Evolutionary conservation across 306 rosid genomes (phyloP).

Genomic region (Casuarina equisetifolia): DNA sequence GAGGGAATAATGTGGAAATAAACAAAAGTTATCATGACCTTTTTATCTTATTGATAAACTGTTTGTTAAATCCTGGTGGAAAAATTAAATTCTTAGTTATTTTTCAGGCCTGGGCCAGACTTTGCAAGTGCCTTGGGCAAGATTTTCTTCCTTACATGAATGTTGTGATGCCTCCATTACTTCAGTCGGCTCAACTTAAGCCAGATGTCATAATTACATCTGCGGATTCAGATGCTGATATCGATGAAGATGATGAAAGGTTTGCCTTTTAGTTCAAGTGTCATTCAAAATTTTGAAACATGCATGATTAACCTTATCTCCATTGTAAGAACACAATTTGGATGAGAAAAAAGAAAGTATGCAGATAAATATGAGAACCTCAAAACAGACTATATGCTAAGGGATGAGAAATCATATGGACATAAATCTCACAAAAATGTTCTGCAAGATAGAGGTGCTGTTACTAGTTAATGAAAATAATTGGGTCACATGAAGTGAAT

Average conservation of each 20-base stretch:
- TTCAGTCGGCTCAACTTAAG: constrained; percentile 97
- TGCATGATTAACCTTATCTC: no score
- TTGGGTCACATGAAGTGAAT: background rate
- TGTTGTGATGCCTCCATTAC: constrained; percentile 97
- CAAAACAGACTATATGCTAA: no score
- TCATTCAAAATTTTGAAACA: background rate
- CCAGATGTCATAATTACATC: constrained; percentile 98
- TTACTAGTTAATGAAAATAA: background rate
- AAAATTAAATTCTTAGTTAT: constrained; percentile 4
- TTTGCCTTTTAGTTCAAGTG: constrained; percentile 31
- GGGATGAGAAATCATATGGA: no score
- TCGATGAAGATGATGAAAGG: constrained; percentile 98
- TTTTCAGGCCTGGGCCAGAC: constrained; percentile 96
- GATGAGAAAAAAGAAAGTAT: no score
- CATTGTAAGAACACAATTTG: no score
- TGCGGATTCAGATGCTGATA: constrained; percentile 82
- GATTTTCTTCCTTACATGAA: constrained; percentile 97
- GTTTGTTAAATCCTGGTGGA: background rate
- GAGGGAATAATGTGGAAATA: constrained; percentile 14
- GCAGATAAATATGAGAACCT: no score
- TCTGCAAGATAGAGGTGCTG: background rate
- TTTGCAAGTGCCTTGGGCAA: constrained; percentile 98
- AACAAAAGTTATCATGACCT: background rate
- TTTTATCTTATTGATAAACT: constrained; percentile 17
- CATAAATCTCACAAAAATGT: no score